Conservation (phyloP, 352 stramenopile species). For the Pythium periplocum region DNA sequence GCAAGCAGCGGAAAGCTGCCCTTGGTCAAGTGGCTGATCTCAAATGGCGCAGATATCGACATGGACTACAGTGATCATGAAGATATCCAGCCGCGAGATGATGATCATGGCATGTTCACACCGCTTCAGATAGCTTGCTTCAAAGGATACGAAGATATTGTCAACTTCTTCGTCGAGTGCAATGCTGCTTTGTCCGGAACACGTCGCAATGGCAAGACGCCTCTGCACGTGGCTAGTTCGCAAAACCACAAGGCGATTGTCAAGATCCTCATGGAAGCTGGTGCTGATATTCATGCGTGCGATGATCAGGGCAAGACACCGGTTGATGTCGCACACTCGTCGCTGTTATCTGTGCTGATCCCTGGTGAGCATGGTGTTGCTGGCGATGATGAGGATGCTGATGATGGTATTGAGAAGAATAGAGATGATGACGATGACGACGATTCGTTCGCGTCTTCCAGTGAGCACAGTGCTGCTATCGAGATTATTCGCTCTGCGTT, state of each 20-base stretch:
- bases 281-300: constrained; percentile 56
- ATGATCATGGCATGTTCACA: constrained; percentile 68
- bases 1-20: constrained; percentile 60
- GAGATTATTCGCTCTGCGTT: constrained; percentile 40
- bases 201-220: constrained; percentile 62
- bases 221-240: constrained; percentile 61
- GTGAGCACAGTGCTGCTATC: constrained; percentile 9
- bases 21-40: constrained; percentile 84
- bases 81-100: constrained; percentile 41
- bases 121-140: constrained; percentile 76
- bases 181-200: constrained; percentile 70
- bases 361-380: constrained; percentile 30
- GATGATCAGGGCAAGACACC: constrained; percentile 56
- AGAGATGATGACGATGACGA: constrained; percentile 27
- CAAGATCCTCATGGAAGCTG: constrained; percentile 62
- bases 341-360: constrained; percentile 42
- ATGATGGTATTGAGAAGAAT: constrained; percentile 19
- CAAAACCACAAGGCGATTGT: constrained; percentile 59
- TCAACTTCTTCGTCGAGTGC: constrained; percentile 79
- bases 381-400: constrained; percentile 18
- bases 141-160: constrained; percentile 57
- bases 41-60: constrained; percentile 79
- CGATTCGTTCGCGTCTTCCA: constrained; percentile 22
- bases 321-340: constrained; percentile 48
- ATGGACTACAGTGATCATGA: constrained; percentile 67